These are phyloP conservation scores for Gaertneriomyces sp. DNA, from an alignment of 192 early-diverging fungal genomes.

Conservation along the genomic window DNA sequence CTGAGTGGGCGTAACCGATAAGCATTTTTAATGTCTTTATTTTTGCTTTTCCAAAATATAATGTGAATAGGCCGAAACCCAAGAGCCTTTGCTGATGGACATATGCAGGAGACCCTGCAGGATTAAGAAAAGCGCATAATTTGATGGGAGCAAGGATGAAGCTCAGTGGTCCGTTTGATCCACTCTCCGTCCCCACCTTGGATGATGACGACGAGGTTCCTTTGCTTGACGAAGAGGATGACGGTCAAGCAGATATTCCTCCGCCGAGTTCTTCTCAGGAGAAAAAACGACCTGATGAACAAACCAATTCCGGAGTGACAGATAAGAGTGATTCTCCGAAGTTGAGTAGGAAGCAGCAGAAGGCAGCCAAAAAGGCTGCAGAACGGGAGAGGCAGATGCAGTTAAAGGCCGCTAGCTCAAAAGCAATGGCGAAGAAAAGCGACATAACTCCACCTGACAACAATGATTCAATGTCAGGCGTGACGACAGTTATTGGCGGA, in stretches of 20 bases:
- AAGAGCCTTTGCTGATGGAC: too few relatives aligned
- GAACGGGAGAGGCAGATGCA: conserved; percentile 8
- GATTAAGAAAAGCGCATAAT: too few relatives aligned
- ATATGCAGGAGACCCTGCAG: too few relatives aligned
- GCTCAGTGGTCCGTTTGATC: conserved; percentile 31
- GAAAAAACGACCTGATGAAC: too few relatives aligned
- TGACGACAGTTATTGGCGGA: neutral
- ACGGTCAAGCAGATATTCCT: too few relatives aligned
- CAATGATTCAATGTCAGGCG: neutral
- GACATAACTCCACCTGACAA: neutral
- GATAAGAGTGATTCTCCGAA: neutral
- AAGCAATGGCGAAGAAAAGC: conserved; percentile 1
- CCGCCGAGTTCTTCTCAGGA: too few relatives aligned
- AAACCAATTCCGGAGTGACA: too few relatives aligned
- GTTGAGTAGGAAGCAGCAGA: conserved; percentile 11
- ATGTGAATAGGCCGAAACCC: too few relatives aligned
- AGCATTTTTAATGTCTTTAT: too few relatives aligned
- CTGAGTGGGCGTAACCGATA: too few relatives aligned
- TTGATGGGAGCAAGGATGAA: neutral
- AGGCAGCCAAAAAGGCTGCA: conserved; percentile 1
- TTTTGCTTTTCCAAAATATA: too few relatives aligned
- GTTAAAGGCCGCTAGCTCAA: conserved; percentile 2
- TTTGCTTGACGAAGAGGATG: conserved; percentile 18
- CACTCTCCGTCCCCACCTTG: conserved; percentile 34
- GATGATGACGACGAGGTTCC: conserved; percentile 38